Conservation (phyloP, 2,329 filamentous ascomycete genomes). For the Phialophora tarda region DNA sequence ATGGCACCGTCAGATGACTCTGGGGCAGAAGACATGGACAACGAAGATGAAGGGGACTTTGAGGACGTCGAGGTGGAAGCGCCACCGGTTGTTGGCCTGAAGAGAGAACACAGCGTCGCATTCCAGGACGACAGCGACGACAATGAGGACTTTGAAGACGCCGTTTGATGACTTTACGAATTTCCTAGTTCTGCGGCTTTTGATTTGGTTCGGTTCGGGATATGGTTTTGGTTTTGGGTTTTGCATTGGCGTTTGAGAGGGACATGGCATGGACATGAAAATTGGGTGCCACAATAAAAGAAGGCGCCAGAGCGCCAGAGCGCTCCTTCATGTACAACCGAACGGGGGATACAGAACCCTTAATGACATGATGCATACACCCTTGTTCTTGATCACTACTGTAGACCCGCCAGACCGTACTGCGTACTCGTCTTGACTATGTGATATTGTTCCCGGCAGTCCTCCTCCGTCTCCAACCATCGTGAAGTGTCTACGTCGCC, state of each 20-base stretch:
- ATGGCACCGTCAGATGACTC: constrained; percentile 31
- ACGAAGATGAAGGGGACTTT: constrained; percentile 39
- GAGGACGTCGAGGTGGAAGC: constrained; percentile 36
- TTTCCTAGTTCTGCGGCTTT: not conserved
- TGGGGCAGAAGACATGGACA: constrained; percentile 36
- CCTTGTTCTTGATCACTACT: not conserved
- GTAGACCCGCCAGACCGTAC: too few relatives aligned
- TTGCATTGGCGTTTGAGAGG: not conserved
- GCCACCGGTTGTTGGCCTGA: constrained; percentile 32
- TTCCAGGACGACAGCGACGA: constrained; percentile 38
- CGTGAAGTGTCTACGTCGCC: too few relatives aligned
- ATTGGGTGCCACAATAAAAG: not conserved
- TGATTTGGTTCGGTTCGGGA: not conserved
- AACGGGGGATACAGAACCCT: not conserved
- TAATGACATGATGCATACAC: not conserved
- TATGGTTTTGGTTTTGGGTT: not conserved
- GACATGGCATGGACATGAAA: not conserved
- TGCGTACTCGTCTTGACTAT: not conserved
- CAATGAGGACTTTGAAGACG: constrained; percentile 41
- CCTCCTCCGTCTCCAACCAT: too few relatives aligned
- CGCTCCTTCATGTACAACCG: not conserved
- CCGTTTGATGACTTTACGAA: constrained; percentile 23
- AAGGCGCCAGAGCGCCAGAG: constrained; percentile 9
- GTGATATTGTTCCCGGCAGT: not conserved
- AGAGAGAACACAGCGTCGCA: constrained; percentile 30